These are phyloP conservation scores for Neurospora pannonica DNA, from an alignment of 495 filamentous ascomycete genomes.

Conservation along the genomic window DNA sequence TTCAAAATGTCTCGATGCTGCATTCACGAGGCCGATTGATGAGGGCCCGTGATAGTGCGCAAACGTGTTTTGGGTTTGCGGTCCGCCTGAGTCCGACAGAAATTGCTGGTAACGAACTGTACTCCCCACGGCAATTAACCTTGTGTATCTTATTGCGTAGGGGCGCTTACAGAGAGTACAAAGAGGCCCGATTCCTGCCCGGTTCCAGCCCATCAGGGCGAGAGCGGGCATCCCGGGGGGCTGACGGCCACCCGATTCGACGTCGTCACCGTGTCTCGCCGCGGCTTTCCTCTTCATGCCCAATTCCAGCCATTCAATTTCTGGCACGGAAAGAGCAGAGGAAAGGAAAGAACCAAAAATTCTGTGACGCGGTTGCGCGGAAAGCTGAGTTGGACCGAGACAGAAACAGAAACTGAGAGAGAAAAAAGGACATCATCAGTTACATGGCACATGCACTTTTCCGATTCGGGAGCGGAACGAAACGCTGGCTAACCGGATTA, in stretches of 20 bases:
- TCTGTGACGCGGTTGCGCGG: not conserved
- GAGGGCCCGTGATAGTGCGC: not conserved
- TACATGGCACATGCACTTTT: not conserved
- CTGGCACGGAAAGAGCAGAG: not conserved
- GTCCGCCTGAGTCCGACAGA: not conserved
- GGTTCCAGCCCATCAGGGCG: not conserved
- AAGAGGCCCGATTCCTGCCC: not conserved
- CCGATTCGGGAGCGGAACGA: not conserved
- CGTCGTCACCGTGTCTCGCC: slow-evolving; percentile 14
- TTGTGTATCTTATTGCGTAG: not conserved
- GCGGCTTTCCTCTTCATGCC: slow-evolving; percentile 11
- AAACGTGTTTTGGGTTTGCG: not conserved
- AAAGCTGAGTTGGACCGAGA: not conserved
- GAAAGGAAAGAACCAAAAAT: not conserved
- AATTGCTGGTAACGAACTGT: not conserved
- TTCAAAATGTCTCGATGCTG: not conserved
- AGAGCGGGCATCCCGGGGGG: not conserved
- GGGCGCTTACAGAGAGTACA: not conserved
- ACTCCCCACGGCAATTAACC: not conserved
- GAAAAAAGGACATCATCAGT: not conserved
- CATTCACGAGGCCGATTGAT: not conserved
- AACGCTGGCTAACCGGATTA: not conserved
- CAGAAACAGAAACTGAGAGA: not conserved
- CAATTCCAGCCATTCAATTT: slow-evolving; percentile 20
- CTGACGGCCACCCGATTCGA: slow-evolving; percentile 15